Evolutionary conservation across 2,329 filamentous ascomycete genomes (phyloP).

Genomic region (Chalaropsis thielavioides): DNA sequence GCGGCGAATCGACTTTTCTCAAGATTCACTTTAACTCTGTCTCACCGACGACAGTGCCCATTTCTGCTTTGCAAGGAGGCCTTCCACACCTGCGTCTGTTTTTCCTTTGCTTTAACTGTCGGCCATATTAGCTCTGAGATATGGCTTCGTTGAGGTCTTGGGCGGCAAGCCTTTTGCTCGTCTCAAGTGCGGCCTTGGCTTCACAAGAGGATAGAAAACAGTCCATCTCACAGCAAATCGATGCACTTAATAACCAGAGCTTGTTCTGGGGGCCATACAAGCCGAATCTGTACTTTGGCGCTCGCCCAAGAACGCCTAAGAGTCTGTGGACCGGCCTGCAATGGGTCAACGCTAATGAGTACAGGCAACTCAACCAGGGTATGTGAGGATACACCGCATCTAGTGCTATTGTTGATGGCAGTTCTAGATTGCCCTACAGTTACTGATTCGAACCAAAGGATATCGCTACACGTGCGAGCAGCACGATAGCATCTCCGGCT

Average conservation of each 20-base stretch:
- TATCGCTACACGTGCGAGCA: conserved; percentile 85
- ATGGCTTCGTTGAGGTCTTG: conserved; percentile 20
- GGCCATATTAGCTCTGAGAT: conserved; percentile 21
- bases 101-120: conserved; percentile 18
- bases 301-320: conserved; percentile 66
- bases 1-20: neutral
- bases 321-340: conserved; percentile 71
- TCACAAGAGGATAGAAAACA: neutral
- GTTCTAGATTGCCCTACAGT: neutral
- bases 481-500: conserved; percentile 81
- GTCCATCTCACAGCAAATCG: conserved; percentile 12
- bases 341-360: conserved; percentile 78
- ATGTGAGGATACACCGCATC: conserved; percentile 55
- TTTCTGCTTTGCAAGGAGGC: neutral
- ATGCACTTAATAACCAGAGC: conserved; percentile 53
- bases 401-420: neutral
- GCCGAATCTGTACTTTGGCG: conserved; percentile 86
- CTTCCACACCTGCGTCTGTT: neutral
- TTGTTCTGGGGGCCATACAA: conserved; percentile 93
- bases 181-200: conserved; percentile 7
- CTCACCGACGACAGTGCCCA: neutral
- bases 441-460: neutral
- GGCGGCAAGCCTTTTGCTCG: conserved; percentile 13
- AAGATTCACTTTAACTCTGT: neutral
- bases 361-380: conserved; percentile 61